Evolutionary conservation across 2,329 filamentous ascomycete species (phyloP), one percentile per base, ranked within the genome.

Genomic region (Talaromyces sp.): DNA sequence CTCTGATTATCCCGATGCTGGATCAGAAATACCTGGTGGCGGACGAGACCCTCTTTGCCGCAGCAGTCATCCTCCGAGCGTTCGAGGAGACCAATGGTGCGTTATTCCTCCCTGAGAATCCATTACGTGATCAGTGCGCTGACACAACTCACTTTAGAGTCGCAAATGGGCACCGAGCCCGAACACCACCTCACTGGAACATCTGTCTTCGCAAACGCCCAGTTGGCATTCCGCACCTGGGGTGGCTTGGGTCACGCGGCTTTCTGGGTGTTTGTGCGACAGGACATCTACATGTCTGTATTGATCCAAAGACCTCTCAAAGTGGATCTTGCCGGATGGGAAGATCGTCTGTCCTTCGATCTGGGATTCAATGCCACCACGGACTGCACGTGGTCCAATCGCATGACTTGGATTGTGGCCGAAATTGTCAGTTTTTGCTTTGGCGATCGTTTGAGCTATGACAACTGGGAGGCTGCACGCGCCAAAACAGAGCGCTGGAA

Each of bases 61-160:
- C 78, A 1, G 79, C 78, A 1, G 75, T 80, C 13, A 77, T 81
- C 24, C 64, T 81, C 11, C 73, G 78, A 11, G 69, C 79, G 10
- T 69, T 79, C 24, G 78, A 81, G 66, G 79, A 80, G 62, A 79
- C 79, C 70, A 79, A 79, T 59, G 79, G 73, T 74, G 66, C 41
- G 62, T 22, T 52, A 39, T 31, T 3, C 24, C 14, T 31, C 39
- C 33, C 11, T 50, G 22, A 31, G n/a, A 27, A 22, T 49, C 1
- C 22, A 27, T 49, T 24, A 27, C 59, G 6, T 19, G 39, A 49
- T 1, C 19, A 49, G 13, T 13, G n/a, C 16, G 19, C 27, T 61
- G 59, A 61, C 24, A 14, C 43, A 22, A 31, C 41, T 45, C n/a
- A 45, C 16, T 3, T 49, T 22, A 69, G 50, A 69, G 66, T 41